A percentile compares a stretch with the other conserved stretches of the same genome.
These are phyloP conservation scores for Candida sp. DNA, from an alignment of 1,139 yeast species.

Conservation along the genomic window DNA sequence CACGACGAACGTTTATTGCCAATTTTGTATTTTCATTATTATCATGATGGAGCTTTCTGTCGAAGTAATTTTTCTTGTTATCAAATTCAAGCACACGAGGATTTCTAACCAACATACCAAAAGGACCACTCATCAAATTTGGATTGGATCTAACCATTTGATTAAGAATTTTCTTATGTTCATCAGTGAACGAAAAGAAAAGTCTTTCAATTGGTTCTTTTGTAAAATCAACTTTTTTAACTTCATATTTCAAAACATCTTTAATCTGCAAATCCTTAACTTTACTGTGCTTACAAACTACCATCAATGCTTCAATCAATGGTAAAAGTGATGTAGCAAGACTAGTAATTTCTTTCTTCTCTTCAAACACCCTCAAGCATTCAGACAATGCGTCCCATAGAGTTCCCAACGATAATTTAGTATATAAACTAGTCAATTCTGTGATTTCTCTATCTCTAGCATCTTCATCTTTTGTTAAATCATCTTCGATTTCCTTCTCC, in stretches of 20 bases:
- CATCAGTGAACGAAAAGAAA: slow-evolving; percentile 86
- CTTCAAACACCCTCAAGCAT: slow-evolving; percentile 61
- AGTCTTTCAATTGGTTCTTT: slow-evolving; percentile 76
- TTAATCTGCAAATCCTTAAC: slow-evolving; percentile 61
- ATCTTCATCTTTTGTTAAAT: slow-evolving; percentile 7
- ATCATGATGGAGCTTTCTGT: slow-evolving; percentile 58
- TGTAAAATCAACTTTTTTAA: slow-evolving; percentile 59
- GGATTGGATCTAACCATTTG: slow-evolving; percentile 93
- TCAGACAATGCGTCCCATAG: slow-evolving; percentile 88
- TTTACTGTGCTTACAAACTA: slow-evolving; percentile 86
- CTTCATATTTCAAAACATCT: slow-evolving; percentile 60
- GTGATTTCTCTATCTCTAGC: slow-evolving; percentile 27
- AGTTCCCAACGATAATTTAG: slow-evolving; percentile 66
- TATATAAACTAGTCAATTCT: slow-evolving; percentile 59
- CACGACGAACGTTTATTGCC: slow-evolving; percentile 73
- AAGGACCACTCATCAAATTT: slow-evolving; percentile 94
- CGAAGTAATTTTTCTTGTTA: slow-evolving; percentile 85
- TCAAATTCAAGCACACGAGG: slow-evolving; percentile 93
- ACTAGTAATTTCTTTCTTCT: slow-evolving; percentile 45
- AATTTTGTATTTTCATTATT: slow-evolving; percentile 47
- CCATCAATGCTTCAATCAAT: slow-evolving; percentile 89
- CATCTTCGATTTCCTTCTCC: slow-evolving; percentile 15
- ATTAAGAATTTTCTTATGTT: slow-evolving; percentile 84
- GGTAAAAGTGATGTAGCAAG: slow-evolving; percentile 85
- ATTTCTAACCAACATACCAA: slow-evolving; percentile 83